Base-by-base conservation (phyloP, 2,329 filamentous ascomycete species). In the Botryotinia narcissicola region DNA sequence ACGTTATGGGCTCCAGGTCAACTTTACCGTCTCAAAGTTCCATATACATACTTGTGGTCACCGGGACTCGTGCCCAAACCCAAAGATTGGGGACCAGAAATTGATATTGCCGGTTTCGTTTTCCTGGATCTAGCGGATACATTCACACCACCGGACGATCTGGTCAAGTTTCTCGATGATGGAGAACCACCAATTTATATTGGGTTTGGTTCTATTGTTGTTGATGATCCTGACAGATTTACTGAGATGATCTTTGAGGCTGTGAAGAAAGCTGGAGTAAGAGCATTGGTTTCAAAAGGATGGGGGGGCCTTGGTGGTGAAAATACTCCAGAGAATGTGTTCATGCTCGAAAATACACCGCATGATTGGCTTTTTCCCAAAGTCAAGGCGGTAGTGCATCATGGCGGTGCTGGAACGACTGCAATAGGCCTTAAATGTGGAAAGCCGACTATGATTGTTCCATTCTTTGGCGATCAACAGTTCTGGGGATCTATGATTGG, bases 401-500 rank as follows among this genome's bases (percentile, higher is more conserved):
- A 94, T 75, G 92, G 92, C n/a, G 92, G 92, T 20, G 92, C 92
- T 0, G 92, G 92, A 2, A 94, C 92, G 0, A 93, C 91, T 0
- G 92, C 92, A 1, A 92, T 92, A 64, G 91, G 91, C 1, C 84
- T 94, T 46, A 92, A 92, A 80, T 91, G 87, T 75, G 92, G 87
- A 5, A 88, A 87, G 77, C 92, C 92, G 0, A 93, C 90, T 8
- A 91, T 93, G 88, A 87, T 94, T 40, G 90, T 94, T 2, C 92
- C 92, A 0, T 94, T 94, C 82, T 94, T 94, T 76, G 92, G 92
- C 4, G 92, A 94, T 79, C 92, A 94, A 70, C 87, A 91, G 67
- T 94, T 94, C 79, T 94, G 92, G 92, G 92, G 92, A 3, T 84
- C 85, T 29, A 92, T 92, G 88, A 86, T 94, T 1, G 86, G 85